phyloP scores from a whole-genome alignment of 495 filamentous ascomycete genomes.

The Melanomma pulvis-pyrius region DNA sequence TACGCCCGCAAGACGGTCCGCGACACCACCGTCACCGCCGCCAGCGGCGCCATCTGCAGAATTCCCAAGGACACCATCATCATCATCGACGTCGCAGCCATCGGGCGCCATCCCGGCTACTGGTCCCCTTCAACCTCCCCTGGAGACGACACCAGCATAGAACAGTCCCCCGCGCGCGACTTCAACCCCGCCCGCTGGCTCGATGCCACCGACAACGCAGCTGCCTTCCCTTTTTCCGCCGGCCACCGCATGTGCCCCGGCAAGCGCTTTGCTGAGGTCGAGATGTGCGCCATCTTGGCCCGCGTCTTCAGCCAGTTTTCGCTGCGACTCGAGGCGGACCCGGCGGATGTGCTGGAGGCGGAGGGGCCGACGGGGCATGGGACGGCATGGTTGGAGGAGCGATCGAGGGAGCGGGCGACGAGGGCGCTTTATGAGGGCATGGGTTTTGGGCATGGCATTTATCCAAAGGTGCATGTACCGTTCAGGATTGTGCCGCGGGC shows the following conservation, averaged over 20 bases:
- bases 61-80: conserved; percentile 8
- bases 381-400: conserved; percentile 15
- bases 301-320: conserved; percentile 17
- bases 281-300: conserved; percentile 14
- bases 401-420: conserved; percentile 9
- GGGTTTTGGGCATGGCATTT: conserved; percentile 17
- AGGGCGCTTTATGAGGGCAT: conserved; percentile 19
- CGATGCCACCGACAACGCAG: neutral
- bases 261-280: conserved; percentile 14
- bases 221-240: conserved; percentile 13
- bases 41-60: neutral
- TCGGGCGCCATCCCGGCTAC: conserved; percentile 8
- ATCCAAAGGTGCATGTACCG: conserved; percentile 14
- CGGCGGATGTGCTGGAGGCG: conserved; percentile 17
- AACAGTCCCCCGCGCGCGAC: neutral
- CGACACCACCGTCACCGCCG: neutral
- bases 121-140: conserved; percentile 9
- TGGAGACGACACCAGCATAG: neutral
- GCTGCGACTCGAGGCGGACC: conserved; percentile 16
- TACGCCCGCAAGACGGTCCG: neutral
- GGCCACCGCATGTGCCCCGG: conserved; percentile 16
- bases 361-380: conserved; percentile 17
- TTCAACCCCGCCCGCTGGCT: conserved; percentile 19
- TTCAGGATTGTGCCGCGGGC: conserved; percentile 17
- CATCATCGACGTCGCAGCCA: conserved; percentile 7